Conservation (phyloP, 2,329 filamentous ascomycete species). For the Curvularia spicifera region DNA sequence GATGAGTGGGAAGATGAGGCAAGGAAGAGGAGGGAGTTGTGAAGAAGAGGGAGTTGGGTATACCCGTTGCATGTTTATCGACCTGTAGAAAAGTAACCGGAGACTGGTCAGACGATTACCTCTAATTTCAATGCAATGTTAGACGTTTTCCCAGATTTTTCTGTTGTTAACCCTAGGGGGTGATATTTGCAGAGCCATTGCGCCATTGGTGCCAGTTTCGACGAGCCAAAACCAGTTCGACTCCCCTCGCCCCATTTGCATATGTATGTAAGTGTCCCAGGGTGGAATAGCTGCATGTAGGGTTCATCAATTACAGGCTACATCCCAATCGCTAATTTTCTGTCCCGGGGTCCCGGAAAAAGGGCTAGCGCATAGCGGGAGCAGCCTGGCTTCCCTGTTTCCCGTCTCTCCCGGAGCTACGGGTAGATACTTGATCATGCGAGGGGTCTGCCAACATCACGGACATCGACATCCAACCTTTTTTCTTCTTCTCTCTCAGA, state of each 20-base stretch:
- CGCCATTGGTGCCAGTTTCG: not conserved
- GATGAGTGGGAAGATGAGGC: conserved; percentile 15
- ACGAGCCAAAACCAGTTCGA: not conserved
- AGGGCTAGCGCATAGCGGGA: not conserved
- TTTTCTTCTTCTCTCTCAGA: not conserved
- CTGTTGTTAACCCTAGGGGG: not conserved
- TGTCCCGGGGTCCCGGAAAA: not conserved
- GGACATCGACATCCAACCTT: no score
- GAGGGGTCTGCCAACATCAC: not conserved
- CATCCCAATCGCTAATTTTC: not conserved
- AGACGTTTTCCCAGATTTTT: not conserved
- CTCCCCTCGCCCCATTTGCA: not conserved
- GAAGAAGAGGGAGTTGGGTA: conserved; percentile 4
- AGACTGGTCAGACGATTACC: not conserved
- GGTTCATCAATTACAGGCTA: not conserved
- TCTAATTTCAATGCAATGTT: not conserved
- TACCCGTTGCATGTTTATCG: not conserved
- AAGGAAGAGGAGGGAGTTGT: conserved; percentile 25
- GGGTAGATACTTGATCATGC: not conserved
- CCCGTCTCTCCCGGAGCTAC: not conserved
- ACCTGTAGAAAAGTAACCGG: not conserved
- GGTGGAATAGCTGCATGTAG: not conserved
- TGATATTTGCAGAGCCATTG: not conserved
- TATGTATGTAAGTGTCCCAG: not conserved
- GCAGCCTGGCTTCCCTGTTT: not conserved